These are phyloP conservation scores for Mycena leptocephala DNA, from an alignment of 768 basidiomycete species.

Conservation along the genomic window DNA sequence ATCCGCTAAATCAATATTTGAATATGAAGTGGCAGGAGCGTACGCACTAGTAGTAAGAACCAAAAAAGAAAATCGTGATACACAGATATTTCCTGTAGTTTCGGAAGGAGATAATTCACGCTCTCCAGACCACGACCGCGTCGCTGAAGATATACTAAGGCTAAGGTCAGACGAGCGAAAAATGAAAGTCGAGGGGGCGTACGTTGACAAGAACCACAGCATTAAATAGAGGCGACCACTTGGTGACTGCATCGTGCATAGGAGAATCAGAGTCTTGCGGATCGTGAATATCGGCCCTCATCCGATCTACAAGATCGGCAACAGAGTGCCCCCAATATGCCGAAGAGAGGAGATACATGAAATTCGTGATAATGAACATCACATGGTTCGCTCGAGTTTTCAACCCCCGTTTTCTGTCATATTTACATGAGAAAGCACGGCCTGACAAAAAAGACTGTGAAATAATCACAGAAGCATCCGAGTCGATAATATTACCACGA, in stretches of 20 bases:
- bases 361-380: slow-evolving; percentile 10
- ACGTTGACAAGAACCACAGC: slow-evolving; percentile 17
- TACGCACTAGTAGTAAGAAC: slow-evolving; percentile 17
- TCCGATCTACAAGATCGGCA: slow-evolving; percentile 13
- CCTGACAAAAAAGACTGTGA: not conserved
- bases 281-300: not conserved
- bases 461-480: slow-evolving; percentile 24
- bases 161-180: not conserved
- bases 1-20: not conserved
- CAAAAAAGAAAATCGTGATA: slow-evolving; percentile 12
- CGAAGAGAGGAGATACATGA: slow-evolving; percentile 19
- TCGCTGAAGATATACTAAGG: slow-evolving; percentile 21
- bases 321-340: slow-evolving; percentile 24
- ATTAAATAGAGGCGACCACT: slow-evolving; percentile 21
- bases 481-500: slow-evolving; percentile 19
- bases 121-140: slow-evolving; percentile 30
- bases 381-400: slow-evolving; percentile 8
- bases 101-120: slow-evolving; percentile 19
- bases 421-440: not conserved
- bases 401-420: slow-evolving; percentile 21
- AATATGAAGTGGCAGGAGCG: not conserved
- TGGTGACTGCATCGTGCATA: slow-evolving; percentile 12
- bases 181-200: not conserved
- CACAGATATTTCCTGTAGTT: slow-evolving; percentile 2
- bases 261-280: not conserved